Evolutionary conservation across 2,329 filamentous ascomycete species (phyloP).

Genomic region (Graphilbum sp.): DNA sequence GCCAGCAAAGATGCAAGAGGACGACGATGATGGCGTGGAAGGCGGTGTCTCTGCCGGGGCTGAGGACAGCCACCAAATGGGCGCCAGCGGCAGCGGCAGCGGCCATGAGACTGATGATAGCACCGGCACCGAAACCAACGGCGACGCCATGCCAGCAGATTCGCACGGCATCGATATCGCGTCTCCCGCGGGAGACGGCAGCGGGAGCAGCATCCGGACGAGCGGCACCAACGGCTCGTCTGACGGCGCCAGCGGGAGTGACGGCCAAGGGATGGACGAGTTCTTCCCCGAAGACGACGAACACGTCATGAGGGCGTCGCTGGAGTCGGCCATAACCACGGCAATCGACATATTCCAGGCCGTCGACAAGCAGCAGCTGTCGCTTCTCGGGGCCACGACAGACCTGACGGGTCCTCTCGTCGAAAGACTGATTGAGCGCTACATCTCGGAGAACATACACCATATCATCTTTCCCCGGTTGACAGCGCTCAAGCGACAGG

Average conservation of each 20-base stretch:
- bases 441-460: slow-evolving; percentile 86
- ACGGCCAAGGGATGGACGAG: slow-evolving; percentile 29
- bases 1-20: background rate
- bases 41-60: too few species aligned
- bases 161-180: too few species aligned
- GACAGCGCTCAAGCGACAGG: slow-evolving; percentile 57
- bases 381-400: slow-evolving; percentile 78
- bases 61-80: too few species aligned
- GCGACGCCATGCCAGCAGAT: too few species aligned
- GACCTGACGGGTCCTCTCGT: slow-evolving; percentile 84
- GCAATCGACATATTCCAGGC: slow-evolving; percentile 93
- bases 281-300: slow-evolving; percentile 81
- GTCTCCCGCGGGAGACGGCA: background rate
- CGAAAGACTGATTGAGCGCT: slow-evolving; percentile 86
- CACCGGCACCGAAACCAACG: background rate
- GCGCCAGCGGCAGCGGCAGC: too few species aligned
- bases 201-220: background rate
- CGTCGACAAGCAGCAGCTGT: slow-evolving; percentile 91
- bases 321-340: slow-evolving; percentile 82
- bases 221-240: background rate
- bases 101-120: too few species aligned
- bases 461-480: slow-evolving; percentile 75
- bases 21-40: background rate
- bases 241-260: slow-evolving; percentile 1
- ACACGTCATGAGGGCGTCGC: slow-evolving; percentile 69